These are phyloP conservation scores for Talaromyces sp. DNA, from an alignment of 2,329 filamentous ascomycete genomes.

Conservation along the genomic window DNA sequence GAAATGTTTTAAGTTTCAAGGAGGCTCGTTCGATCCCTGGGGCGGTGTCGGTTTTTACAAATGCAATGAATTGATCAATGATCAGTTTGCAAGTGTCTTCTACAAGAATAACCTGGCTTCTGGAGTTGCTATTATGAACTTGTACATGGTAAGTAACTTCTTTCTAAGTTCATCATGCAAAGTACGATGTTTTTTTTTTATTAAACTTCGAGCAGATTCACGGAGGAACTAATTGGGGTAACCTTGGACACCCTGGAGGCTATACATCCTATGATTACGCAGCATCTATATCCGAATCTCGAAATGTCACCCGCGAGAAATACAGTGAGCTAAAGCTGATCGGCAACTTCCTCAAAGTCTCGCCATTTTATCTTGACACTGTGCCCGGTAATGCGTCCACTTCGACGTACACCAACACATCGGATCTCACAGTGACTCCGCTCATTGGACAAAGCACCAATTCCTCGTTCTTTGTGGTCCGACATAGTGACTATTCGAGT, in stretches of 20 bases:
- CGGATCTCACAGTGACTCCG: conserved; percentile 55
- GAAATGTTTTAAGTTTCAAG: conserved; percentile 52
- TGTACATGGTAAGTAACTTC: conserved; percentile 60
- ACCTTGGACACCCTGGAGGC: conserved; percentile 62
- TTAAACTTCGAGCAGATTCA: conserved; percentile 43
- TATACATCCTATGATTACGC: conserved; percentile 60
- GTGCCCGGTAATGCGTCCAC: conserved; percentile 42
- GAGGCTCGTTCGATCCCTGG: conserved; percentile 67
- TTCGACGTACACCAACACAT: conserved; percentile 45
- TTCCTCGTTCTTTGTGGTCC: conserved; percentile 59
- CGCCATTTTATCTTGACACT: conserved; percentile 62
- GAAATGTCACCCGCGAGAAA: conserved; percentile 64
- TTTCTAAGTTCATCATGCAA: neutral
- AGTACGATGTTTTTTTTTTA: neutral
- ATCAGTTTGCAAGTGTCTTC: conserved; percentile 72
- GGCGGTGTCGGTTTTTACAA: conserved; percentile 64
- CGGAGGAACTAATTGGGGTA: conserved; percentile 81
- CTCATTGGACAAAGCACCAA: conserved; percentile 50
- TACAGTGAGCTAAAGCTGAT: conserved; percentile 74
- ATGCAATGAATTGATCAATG: conserved; percentile 60
- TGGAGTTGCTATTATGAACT: conserved; percentile 61
- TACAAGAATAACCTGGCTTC: conserved; percentile 70
- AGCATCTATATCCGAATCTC: conserved; percentile 62
- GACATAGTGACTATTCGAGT: conserved; percentile 62
- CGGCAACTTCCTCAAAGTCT: conserved; percentile 68